Evolutionary conservation across 352 stramenopile species (phyloP).

Genomic region (Blastocystis sp.): DNA sequence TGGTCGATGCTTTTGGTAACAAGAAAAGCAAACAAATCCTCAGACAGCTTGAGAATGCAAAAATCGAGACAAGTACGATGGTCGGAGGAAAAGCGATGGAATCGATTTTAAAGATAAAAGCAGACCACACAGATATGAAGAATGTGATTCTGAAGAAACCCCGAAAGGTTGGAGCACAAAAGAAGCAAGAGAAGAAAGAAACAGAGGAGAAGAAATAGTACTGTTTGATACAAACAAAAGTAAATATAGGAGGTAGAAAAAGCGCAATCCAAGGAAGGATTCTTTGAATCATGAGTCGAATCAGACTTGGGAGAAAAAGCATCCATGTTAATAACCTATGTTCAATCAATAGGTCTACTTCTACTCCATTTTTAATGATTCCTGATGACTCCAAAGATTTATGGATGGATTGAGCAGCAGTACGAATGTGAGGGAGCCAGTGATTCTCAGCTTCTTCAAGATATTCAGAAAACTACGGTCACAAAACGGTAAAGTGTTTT

Average conservation of each 20-base stretch:
- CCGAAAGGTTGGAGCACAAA: neutral
- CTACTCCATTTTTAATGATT: conserved; percentile 38
- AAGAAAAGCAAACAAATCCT: conserved; percentile 61
- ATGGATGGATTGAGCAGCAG: neutral
- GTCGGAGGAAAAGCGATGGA: conserved; percentile 36
- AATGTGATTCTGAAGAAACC: neutral
- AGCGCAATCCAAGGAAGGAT: neutral
- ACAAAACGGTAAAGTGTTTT: neutral
- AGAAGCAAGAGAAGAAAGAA: neutral
- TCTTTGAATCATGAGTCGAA: neutral
- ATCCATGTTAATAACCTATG: conserved; percentile 28
- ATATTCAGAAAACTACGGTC: conserved; percentile 1
- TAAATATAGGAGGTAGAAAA: neutral
- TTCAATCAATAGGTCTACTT: neutral
- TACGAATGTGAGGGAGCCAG: conserved; percentile 9
- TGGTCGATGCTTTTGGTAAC: conserved; percentile 55
- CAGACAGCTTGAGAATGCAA: neutral
- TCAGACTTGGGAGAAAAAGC: neutral
- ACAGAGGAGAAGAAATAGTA: neutral
- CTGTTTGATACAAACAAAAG: neutral
- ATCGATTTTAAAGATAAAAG: conserved; percentile 30
- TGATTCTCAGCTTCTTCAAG: conserved; percentile 39
- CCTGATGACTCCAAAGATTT: neutral
- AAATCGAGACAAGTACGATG: neutral
- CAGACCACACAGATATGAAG: neutral